Evolutionary conservation across 108 stramenopile species (phyloP).

Genomic region (Skeletonema potamos): DNA sequence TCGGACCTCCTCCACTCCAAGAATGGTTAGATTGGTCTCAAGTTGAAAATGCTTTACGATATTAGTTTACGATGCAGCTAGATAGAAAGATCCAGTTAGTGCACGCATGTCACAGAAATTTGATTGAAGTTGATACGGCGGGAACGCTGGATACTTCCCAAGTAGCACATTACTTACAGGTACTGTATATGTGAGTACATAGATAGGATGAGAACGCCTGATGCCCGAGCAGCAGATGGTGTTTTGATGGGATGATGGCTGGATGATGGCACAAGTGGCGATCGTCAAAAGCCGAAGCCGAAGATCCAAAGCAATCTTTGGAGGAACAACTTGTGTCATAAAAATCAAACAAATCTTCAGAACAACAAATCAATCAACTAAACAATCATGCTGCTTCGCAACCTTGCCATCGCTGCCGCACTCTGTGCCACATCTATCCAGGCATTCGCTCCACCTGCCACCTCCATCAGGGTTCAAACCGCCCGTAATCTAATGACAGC

Average conservation of each 20-base stretch:
- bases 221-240: background rate
- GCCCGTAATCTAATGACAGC: conserved; percentile 64
- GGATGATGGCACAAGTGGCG: too few relatives aligned
- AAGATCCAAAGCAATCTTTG: background rate
- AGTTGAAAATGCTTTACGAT: too few relatives aligned
- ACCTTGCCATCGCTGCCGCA: conserved; percentile 32
- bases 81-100: too few relatives aligned
- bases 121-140: too few relatives aligned
- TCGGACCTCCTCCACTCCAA: too few relatives aligned
- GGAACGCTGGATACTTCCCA: too few relatives aligned
- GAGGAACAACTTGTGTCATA: background rate
- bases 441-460: conserved; percentile 15
- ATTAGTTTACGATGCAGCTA: too few relatives aligned
- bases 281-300: too few relatives aligned
- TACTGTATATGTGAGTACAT: background rate
- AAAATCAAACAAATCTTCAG: background rate
- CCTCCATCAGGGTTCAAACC: conserved; percentile 37
- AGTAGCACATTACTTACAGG: too few relatives aligned
- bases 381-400: conserved; percentile 36
- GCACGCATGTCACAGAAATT: too few relatives aligned
- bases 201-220: background rate
- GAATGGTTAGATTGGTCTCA: too few relatives aligned
- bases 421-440: conserved; percentile 26
- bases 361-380: background rate
- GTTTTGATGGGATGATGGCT: background rate